These are phyloP conservation scores for Radiomyces spectabilis DNA, from an alignment of 192 early-diverging fungal genomes.

Conservation along the genomic window DNA sequence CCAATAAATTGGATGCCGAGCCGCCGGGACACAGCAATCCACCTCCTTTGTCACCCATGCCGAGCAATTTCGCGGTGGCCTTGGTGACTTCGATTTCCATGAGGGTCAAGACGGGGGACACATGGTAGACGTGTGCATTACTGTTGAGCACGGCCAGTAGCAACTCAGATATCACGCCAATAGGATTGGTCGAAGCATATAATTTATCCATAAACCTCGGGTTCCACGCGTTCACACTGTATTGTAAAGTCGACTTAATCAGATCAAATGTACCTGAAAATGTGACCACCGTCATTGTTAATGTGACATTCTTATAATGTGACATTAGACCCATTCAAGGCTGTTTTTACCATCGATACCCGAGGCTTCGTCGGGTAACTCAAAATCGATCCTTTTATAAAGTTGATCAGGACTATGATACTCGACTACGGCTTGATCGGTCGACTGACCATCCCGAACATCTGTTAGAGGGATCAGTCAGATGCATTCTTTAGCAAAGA, in stretches of 20 bases:
- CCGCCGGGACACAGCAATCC: constrained; percentile 74
- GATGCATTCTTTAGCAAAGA: neutral
- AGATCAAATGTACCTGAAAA: constrained; percentile 17
- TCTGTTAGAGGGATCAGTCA: constrained; percentile 17
- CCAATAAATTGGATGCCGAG: constrained; percentile 66
- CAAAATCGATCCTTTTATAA: constrained; percentile 38
- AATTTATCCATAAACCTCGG: constrained; percentile 77
- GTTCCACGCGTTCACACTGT: constrained; percentile 59
- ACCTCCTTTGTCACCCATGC: constrained; percentile 40
- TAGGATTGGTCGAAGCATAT: constrained; percentile 67
- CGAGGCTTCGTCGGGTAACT: constrained; percentile 30
- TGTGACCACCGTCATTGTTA: neutral
- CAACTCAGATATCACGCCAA: constrained; percentile 67
- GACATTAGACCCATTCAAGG: neutral
- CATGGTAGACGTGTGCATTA: constrained; percentile 72
- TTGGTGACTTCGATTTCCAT: constrained; percentile 58
- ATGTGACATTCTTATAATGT: neutral
- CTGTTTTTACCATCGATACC: constrained; percentile 35
- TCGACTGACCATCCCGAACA: constrained; percentile 33
- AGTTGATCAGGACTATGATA: constrained; percentile 37
- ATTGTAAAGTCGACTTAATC: constrained; percentile 35
- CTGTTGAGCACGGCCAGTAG: constrained; percentile 64
- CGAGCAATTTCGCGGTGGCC: constrained; percentile 34
- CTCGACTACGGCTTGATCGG: constrained; percentile 27
- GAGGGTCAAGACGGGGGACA: constrained; percentile 61